These are phyloP conservation scores for Pythium sp. DNA, from an alignment of 352 stramenopile species.

Conservation along the genomic window DNA sequence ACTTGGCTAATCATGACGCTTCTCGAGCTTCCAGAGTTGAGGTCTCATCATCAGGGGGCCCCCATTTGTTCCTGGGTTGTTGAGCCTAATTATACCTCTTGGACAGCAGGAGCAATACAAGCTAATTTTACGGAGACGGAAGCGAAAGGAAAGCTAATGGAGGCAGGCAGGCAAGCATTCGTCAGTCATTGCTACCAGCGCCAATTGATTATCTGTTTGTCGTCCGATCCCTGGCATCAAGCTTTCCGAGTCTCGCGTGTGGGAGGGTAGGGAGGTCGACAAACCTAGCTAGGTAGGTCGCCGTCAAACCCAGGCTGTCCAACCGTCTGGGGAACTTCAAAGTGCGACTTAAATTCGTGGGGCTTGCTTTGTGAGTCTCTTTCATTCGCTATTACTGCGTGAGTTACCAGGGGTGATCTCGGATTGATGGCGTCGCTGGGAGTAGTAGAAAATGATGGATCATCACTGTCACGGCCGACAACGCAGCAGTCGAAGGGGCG, in stretches of 20 bases:
- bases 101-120: not conserved
- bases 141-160: not conserved
- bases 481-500: conserved; percentile 15
- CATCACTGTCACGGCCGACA: not conserved
- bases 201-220: not conserved
- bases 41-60: not conserved
- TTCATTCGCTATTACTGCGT: too few relatives aligned
- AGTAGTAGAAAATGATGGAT: not conserved
- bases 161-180: not conserved
- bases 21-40: not conserved
- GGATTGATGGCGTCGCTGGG: conserved; percentile 14
- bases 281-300: not conserved
- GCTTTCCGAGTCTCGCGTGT: not conserved
- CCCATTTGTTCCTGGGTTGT: not conserved
- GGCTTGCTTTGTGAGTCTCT: too few relatives aligned
- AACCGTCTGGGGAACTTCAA: not conserved
- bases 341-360: too few relatives aligned
- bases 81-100: not conserved
- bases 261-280: not conserved
- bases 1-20: not conserved
- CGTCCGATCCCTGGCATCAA: not conserved
- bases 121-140: not conserved
- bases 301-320: not conserved
- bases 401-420: not conserved
- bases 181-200: not conserved